Percentiles rank a stretch among this genome's conserved stretches.
Evolutionary conservation across 108 stramenopile genomes (phyloP).

Genomic region (Cylindrotheca fusiformis): DNA sequence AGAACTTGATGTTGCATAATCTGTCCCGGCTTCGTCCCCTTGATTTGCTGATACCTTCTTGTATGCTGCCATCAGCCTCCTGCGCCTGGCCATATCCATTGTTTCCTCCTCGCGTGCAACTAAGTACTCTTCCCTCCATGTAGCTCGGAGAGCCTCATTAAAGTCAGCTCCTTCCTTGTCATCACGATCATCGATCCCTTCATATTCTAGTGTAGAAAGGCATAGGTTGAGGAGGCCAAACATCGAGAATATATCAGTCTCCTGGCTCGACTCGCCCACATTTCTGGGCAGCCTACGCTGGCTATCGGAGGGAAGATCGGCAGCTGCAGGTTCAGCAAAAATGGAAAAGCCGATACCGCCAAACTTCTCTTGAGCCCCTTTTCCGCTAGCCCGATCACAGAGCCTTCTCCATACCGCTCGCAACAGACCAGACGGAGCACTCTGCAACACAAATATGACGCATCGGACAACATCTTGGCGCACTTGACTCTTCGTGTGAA

Average conservation of each 20-base stretch:
- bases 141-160: constrained; percentile 30
- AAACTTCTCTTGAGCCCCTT: constrained; percentile 48
- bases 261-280: constrained; percentile 4
- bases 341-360: constrained; percentile 43
- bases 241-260: constrained; percentile 67
- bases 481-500: constrained; percentile 70
- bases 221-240: constrained; percentile 74
- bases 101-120: constrained; percentile 41
- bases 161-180: constrained; percentile 11
- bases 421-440: constrained; percentile 73
- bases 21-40: constrained; percentile 4
- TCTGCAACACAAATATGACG: constrained; percentile 73
- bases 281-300: constrained; percentile 24
- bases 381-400: constrained; percentile 49
- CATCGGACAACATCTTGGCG: constrained; percentile 80
- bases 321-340: constrained; percentile 14
- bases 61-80: constrained; percentile 17
- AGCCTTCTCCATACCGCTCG: constrained; percentile 81
- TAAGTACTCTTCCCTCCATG: constrained; percentile 69
- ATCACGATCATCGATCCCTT: constrained; percentile 56
- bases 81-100: constrained; percentile 23
- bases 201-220: constrained; percentile 78
- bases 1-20: constrained; percentile 53
- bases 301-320: constrained; percentile 7
- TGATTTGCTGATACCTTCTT: constrained; percentile 3